A percentile compares a stretch with the other conserved stretches of the same genome.
phyloP scores from a whole-genome alignment of 345 rosid genomes.

The Lepidium sativum region DNA sequence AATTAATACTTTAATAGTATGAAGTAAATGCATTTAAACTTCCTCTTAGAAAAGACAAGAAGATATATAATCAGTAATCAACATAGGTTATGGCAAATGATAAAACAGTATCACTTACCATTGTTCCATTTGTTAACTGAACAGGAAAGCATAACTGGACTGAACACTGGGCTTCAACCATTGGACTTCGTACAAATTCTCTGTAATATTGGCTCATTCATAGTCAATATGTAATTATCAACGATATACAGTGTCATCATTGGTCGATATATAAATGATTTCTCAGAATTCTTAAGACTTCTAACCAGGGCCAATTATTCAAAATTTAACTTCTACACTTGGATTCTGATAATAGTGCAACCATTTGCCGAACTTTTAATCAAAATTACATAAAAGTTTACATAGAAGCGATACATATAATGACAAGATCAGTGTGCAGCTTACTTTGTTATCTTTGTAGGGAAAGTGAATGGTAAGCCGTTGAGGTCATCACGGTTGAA shows the following conservation, averaged over 20 bases:
- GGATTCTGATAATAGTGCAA: neutral
- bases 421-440: slow-evolving; percentile 1
- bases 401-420: neutral
- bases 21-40: neutral
- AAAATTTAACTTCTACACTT: neutral
- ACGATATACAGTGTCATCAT: neutral
- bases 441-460: slow-evolving; percentile 56
- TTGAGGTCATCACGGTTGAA: slow-evolving; percentile 65
- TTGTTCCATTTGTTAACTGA: slow-evolving; percentile 65
- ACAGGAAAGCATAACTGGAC: slow-evolving; percentile 92
- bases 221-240: neutral
- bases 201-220: slow-evolving; percentile 36
- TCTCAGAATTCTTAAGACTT: neutral
- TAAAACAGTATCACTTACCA: slow-evolving; percentile 41
- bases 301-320: neutral
- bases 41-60: neutral
- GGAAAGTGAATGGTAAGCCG: slow-evolving; percentile 79
- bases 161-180: slow-evolving; percentile 90
- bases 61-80: neutral
- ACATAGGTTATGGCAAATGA: neutral
- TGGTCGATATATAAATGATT: neutral
- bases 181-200: slow-evolving; percentile 76
- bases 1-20: neutral
- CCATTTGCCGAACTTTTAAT: neutral
- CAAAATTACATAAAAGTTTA: neutral